Evolutionary conservation across 345 rosid genomes (phyloP), one percentile per base, ranked within the genome.

Genomic region (Linum tenue): DNA sequence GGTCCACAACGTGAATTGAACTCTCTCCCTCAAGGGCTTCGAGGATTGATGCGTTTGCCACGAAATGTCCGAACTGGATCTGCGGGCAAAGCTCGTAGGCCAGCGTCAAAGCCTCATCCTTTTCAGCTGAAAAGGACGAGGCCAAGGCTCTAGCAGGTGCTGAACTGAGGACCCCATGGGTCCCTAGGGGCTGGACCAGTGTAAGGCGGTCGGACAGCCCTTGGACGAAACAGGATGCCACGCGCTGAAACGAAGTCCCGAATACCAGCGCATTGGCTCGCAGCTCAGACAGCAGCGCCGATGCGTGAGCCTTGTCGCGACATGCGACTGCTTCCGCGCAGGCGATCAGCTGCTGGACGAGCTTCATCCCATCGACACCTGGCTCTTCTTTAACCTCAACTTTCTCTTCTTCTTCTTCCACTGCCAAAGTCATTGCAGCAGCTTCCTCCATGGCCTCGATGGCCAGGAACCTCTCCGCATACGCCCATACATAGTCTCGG

Each of bases 271-370:
- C 86, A 59, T 73, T 75, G 36, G 80, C 63, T 15, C 76, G 66
- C 35, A 84, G 87, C 68, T 86, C 87, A 0, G 87, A 79, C 44
- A 84, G 64, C 69, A 84, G 70, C 4, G 78, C 71, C 0, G 89
- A 74, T 39, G 87, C 86, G 37, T 81, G 82, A 17, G 76, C 31
- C 66, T 81, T 81, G 69, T 86, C 92, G 1, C 87, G 84, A 37
- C 87, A 86, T 42, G 92, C 92, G 41, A 86, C 87, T 1, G 89
- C 92, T 62, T 86, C 89, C 0, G 86, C 86, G 40, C 92, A 86
- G 12, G 85, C 74, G 9, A 86, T 71, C 53, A 86, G 78, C 53
- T 77, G 84, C 74, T 82, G 84, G 53, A 86, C 79, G 17, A 79
- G 78, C 67, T 77, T 76, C 84, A 84, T 82, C 7, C 79, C 89